Percentiles rank a stretch among this genome's conserved stretches.
Evolutionary conservation across 306 rosid species (phyloP).

Genomic region (Biancaea sappan): DNA sequence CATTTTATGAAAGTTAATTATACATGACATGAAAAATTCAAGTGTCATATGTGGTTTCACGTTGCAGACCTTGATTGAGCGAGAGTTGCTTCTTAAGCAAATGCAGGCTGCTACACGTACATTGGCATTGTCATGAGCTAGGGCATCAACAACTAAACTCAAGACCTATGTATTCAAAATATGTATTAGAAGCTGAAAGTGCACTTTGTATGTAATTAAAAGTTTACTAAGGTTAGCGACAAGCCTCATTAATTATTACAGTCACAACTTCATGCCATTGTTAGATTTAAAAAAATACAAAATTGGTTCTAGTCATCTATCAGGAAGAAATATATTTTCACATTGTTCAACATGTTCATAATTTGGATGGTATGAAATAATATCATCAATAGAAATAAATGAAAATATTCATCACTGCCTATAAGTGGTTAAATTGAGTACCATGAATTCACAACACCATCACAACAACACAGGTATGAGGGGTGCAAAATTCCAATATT

Average conservation of each 20-base stretch:
- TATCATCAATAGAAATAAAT: slow-evolving; percentile 1
- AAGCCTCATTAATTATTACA: slow-evolving; percentile 5
- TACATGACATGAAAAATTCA: slow-evolving; percentile 22
- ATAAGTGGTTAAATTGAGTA: neutral
- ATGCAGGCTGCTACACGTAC: slow-evolving; percentile 89
- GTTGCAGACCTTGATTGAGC: slow-evolving; percentile 84
- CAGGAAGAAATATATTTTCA: slow-evolving; percentile 21
- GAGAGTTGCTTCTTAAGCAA: slow-evolving; percentile 85
- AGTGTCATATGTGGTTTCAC: slow-evolving; percentile 27
- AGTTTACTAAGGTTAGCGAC: slow-evolving; percentile 1
- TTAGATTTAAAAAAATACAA: slow-evolving; percentile 31
- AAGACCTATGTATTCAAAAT: slow-evolving; percentile 53
- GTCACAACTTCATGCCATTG: slow-evolving; percentile 6
- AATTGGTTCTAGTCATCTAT: slow-evolving; percentile 17
- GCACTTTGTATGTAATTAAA: slow-evolving; percentile 15
- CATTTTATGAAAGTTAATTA: slow-evolving; percentile 46
- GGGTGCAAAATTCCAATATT: slow-evolving; percentile 6
- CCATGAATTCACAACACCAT: slow-evolving; percentile 3
- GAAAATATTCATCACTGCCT: neutral
- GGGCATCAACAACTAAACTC: slow-evolving; percentile 58
- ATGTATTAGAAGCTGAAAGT: slow-evolving; percentile 28
- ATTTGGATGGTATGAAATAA: slow-evolving; percentile 9
- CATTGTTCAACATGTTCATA: slow-evolving; percentile 18
- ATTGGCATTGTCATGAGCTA: slow-evolving; percentile 65
- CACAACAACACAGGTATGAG: slow-evolving; percentile 1